phyloP scores from a whole-genome alignment of 495 filamentous ascomycete genomes.

The Aspergillus baeticus region DNA sequence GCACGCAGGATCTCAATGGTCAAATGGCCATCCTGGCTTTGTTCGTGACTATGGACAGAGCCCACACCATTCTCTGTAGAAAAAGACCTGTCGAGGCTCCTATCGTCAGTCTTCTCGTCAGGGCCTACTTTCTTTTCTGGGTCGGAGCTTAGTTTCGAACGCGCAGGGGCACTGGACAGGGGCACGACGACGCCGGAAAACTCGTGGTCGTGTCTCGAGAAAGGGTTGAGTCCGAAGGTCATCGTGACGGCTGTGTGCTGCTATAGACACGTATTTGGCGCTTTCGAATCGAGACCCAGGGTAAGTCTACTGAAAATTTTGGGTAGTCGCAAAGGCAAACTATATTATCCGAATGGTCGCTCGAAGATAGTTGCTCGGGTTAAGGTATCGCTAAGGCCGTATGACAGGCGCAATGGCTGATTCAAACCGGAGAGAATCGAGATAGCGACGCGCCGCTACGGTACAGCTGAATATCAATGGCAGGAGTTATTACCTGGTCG shows the following conservation, averaged over 20 bases:
- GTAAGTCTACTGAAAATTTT: not conserved
- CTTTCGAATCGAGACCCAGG: not conserved
- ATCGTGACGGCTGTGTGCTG: slow-evolving; percentile 29
- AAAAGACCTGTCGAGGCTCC: slow-evolving; percentile 29
- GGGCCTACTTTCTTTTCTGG: slow-evolving; percentile 26
- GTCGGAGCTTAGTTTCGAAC: slow-evolving; percentile 22
- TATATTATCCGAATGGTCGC: slow-evolving; percentile 2
- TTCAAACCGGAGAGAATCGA: not conserved
- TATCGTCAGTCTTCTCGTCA: slow-evolving; percentile 26
- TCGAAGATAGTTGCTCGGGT: not conserved
- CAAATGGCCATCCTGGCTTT: slow-evolving; percentile 21
- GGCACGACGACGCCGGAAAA: slow-evolving; percentile 55
- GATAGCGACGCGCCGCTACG: slow-evolving; percentile 14
- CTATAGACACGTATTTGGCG: slow-evolving; percentile 8
- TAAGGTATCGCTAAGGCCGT: slow-evolving; percentile 5
- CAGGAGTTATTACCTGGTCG: slow-evolving; percentile 7
- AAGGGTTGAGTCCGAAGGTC: slow-evolving; percentile 45
- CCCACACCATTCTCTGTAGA: slow-evolving; percentile 34
- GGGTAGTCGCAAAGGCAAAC: slow-evolving; percentile 11
- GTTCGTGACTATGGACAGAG: slow-evolving; percentile 21
- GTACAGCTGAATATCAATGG: slow-evolving; percentile 9
- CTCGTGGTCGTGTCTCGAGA: slow-evolving; percentile 48
- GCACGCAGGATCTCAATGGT: slow-evolving; percentile 49
- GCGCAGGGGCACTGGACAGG: slow-evolving; percentile 40
- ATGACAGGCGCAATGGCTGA: slow-evolving; percentile 19